A percentile compares a stretch with the other conserved stretches of the same genome.
These are phyloP conservation scores for Ceratopteris richardii DNA, from an alignment of 75 land plant species.

Conservation along the genomic window DNA sequence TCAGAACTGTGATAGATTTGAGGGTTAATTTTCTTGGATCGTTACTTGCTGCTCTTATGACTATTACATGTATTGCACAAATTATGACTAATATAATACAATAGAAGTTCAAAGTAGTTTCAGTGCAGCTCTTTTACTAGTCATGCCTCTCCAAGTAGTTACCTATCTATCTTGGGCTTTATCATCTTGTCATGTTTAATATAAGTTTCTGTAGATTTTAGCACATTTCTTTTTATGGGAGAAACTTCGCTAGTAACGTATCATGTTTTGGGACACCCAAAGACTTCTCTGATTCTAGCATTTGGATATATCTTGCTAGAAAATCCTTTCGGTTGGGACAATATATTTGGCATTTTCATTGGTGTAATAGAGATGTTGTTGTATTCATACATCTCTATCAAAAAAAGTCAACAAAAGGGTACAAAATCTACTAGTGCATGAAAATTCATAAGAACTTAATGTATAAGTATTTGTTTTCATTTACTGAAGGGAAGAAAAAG, in stretches of 20 bases:
- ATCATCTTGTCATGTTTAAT: conserved; percentile 92
- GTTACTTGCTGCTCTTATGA: conserved; percentile 58
- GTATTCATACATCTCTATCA: conserved; percentile 66
- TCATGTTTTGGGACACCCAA: conserved; percentile 93
- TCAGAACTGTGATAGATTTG: too few species aligned
- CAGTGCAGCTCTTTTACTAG: conserved; percentile 94
- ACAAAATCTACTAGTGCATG: too few species aligned
- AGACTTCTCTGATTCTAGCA: conserved; percentile 87
- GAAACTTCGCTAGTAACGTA: conserved; percentile 97
- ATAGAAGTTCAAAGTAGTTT: conserved; percentile 89
- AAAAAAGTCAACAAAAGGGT: conserved; percentile 60
- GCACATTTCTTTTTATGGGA: conserved; percentile 94
- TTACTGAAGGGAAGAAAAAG: too few species aligned
- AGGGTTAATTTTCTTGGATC: too few species aligned
- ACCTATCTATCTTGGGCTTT: conserved; percentile 69
- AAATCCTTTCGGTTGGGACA: conserved; percentile 95
- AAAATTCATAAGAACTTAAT: too few species aligned
- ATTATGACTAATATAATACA: conserved; percentile 99
- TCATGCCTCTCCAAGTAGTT: conserved; percentile 86
- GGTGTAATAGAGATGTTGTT: conserved; percentile 80
- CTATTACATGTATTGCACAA: too few species aligned
- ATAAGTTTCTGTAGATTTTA: conserved; percentile 95
- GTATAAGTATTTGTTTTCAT: too few species aligned
- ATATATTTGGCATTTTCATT: conserved; percentile 72
- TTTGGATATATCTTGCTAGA: conserved; percentile 88